Conservation (phyloP, 371 early-diverging fungal species). For the Sanchytrium tribonematis region DNA sequence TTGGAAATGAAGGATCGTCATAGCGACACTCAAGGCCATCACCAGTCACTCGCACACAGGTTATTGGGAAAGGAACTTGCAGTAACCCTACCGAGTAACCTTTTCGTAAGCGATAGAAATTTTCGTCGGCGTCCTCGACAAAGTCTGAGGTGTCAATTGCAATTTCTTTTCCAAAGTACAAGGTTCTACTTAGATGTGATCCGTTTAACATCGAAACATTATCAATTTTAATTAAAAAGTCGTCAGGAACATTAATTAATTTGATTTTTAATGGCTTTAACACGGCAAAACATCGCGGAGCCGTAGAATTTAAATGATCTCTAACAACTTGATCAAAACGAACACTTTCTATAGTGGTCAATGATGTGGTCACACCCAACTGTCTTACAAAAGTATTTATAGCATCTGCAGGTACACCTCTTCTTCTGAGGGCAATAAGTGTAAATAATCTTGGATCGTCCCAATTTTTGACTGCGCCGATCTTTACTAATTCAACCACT, state of each 20-base stretch:
- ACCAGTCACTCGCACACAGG: slow-evolving; percentile 40
- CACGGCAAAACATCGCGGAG: slow-evolving; percentile 72
- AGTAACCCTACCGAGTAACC: slow-evolving; percentile 80
- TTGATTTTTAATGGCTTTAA: slow-evolving; percentile 64
- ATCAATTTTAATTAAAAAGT: slow-evolving; percentile 33
- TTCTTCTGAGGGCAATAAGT: slow-evolving; percentile 76
- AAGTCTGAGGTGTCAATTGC: slow-evolving; percentile 91
- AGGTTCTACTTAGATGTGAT: slow-evolving; percentile 19
- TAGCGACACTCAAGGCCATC: no score
- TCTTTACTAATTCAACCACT: slow-evolving; percentile 61
- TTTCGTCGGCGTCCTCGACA: slow-evolving; percentile 47
- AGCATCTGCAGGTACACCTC: slow-evolving; percentile 94
- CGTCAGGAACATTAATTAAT: slow-evolving; percentile 52
- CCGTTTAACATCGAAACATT: slow-evolving; percentile 42
- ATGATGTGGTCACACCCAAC: slow-evolving; percentile 66
- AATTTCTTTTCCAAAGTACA: slow-evolving; percentile 58
- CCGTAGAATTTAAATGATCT: slow-evolving; percentile 65
- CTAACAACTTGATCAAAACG: slow-evolving; percentile 85
- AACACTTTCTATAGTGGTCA: slow-evolving; percentile 62
- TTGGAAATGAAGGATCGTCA: no score
- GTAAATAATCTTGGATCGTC: slow-evolving; percentile 98
- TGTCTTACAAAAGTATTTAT: slow-evolving; percentile 94
- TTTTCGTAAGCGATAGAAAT: slow-evolving; percentile 77
- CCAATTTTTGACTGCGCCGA: slow-evolving; percentile 54
- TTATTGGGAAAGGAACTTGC: slow-evolving; percentile 50